These are phyloP conservation scores for Arbutus unedo DNA, from an alignment of 148 eudicot species.

Conservation along the genomic window DNA sequence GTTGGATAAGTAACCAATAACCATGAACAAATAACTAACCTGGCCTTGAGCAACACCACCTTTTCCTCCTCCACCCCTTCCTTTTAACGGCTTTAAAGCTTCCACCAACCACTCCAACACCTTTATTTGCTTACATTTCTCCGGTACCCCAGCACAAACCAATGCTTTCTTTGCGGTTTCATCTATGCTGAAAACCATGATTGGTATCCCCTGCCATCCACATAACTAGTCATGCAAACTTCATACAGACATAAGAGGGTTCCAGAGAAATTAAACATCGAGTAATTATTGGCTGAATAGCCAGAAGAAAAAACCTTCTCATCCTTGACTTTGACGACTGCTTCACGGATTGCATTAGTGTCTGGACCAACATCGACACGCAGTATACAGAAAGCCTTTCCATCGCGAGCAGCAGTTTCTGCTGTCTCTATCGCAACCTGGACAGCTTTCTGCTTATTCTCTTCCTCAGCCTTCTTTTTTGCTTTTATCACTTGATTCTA, in stretches of 20 bases:
- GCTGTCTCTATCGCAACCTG: conserved; percentile 62
- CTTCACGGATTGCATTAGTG: conserved; percentile 73
- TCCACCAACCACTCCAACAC: conserved; percentile 74
- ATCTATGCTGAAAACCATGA: conserved; percentile 81
- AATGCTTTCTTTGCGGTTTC: conserved; percentile 68
- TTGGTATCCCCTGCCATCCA: conserved; percentile 61
- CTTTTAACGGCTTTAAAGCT: conserved; percentile 62
- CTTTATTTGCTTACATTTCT: conserved; percentile 67
- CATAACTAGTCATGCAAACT: conserved; percentile 11
- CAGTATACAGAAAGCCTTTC: conserved; percentile 66
- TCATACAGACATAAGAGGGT: conserved; percentile 1
- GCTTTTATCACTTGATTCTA: conserved; percentile 72
- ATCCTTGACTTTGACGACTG: conserved; percentile 75
- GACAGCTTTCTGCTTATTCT: conserved; percentile 71
- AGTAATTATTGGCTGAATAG: not conserved
- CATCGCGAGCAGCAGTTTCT: conserved; percentile 63
- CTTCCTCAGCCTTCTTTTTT: conserved; percentile 71
- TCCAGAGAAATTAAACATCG: not conserved
- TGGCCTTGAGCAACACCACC: conserved; percentile 90
- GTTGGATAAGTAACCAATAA: not conserved
- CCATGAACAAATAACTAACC: conserved; percentile 37
- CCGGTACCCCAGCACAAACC: conserved; percentile 91
- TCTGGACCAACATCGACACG: conserved; percentile 79
- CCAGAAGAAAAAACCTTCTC: conserved; percentile 53
- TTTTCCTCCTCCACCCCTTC: conserved; percentile 85